Conservation (phyloP, 2,329 filamentous ascomycete species). For the Fusarium duplospermum region DNA sequence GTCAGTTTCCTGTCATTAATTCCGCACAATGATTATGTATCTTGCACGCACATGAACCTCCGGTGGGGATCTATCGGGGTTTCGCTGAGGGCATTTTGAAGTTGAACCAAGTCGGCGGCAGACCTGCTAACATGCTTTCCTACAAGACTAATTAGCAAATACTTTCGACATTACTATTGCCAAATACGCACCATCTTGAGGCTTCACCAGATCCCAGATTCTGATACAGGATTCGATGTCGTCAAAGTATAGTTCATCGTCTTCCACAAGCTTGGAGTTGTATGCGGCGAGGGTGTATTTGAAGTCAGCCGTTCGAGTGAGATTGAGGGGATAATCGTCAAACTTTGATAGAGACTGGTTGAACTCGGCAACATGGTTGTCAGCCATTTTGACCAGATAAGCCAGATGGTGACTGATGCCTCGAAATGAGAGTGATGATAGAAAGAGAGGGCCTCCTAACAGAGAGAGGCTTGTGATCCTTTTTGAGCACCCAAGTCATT, state of each 20-base stretch:
- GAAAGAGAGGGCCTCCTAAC: too few relatives aligned
- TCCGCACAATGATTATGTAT: too few relatives aligned
- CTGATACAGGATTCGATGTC: background rate
- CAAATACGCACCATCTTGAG: background rate
- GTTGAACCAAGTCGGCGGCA: background rate
- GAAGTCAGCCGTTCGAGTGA: slow-evolving; percentile 4
- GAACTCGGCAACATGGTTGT: background rate
- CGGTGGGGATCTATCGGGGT: slow-evolving; percentile 1
- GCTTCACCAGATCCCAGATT: background rate
- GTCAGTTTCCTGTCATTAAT: background rate
- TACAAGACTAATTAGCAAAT: background rate
- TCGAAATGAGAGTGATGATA: background rate
- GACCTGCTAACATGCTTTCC: background rate
- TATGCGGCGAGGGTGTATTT: background rate
- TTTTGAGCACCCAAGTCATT: background rate
- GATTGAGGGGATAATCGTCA: slow-evolving; percentile 8
- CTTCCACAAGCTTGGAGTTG: background rate
- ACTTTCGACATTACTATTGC: background rate
- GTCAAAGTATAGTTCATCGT: background rate
- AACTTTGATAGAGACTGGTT: background rate
- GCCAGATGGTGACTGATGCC: background rate
- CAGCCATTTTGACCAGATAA: background rate
- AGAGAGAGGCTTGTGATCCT: background rate
- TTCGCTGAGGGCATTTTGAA: background rate
- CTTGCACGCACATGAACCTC: slow-evolving; percentile 4